A percentile compares a stretch with the other conserved stretches of the same genome.
These are phyloP conservation scores for Nothomitra cinnamomea DNA, from an alignment of 2,329 filamentous ascomycete genomes.

Conservation along the genomic window DNA sequence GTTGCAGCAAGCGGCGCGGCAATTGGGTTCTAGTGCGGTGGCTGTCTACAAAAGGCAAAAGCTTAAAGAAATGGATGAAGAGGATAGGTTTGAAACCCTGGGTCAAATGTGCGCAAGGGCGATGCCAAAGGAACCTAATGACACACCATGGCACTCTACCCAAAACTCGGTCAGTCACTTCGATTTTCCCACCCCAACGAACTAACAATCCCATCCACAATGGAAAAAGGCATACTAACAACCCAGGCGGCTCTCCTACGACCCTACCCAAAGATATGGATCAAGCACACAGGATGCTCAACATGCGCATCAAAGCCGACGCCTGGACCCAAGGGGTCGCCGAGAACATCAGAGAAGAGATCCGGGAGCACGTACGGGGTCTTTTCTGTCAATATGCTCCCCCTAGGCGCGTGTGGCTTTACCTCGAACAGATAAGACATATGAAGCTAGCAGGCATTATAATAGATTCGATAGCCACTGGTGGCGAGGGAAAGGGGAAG, in stretches of 20 bases:
- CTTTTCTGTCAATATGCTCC: constrained; percentile 15
- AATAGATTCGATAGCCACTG: neutral
- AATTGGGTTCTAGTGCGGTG: neutral
- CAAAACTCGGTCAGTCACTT: neutral
- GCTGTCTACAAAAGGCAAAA: neutral
- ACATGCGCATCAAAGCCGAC: constrained; percentile 18
- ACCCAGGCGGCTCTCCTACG: constrained; percentile 13
- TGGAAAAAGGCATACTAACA: neutral
- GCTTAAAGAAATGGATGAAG: neutral
- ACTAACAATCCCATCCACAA: neutral
- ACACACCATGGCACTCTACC: neutral
- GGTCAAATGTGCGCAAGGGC: neutral
- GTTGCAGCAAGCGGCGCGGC: neutral
- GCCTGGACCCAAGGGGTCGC: constrained; percentile 17
- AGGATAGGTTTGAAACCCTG: neutral
- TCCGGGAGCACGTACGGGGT: constrained; percentile 14
- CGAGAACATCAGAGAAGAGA: constrained; percentile 15
- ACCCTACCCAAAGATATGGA: constrained; percentile 15
- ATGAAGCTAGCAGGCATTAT: constrained; percentile 2
- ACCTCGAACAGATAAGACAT: constrained; percentile 10
- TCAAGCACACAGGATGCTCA: constrained; percentile 15
- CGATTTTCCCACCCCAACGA: neutral
- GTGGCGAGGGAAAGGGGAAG: neutral
- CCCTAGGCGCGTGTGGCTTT: constrained; percentile 14
- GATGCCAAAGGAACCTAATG: neutral